Evolutionary conservation across 2,329 filamentous ascomycete species (phyloP).

Genomic region (Apiospora saccharicola): DNA sequence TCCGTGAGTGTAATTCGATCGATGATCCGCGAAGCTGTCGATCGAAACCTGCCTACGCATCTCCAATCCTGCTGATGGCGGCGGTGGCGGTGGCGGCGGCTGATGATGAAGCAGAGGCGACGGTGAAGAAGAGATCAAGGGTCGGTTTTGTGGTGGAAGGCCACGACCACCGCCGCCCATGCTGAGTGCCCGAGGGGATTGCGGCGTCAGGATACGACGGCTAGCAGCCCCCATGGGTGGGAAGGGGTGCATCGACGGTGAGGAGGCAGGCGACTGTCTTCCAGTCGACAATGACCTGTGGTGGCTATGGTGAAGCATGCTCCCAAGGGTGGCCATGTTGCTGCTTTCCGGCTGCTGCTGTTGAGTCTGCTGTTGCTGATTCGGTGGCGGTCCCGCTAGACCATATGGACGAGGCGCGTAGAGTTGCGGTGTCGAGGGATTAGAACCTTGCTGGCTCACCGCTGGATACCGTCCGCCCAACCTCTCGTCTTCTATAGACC

Average conservation of each 20-base stretch:
- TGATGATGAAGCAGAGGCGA: conserved; percentile 31
- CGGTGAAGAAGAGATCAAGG: conserved; percentile 39
- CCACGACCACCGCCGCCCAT: conserved; percentile 44
- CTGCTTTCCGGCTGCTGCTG: not conserved
- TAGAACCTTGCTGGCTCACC: conserved; percentile 35
- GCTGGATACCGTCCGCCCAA: conserved; percentile 30
- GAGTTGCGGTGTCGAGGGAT: conserved; percentile 35
- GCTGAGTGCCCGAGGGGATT: conserved; percentile 64
- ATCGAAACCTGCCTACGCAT: conserved; percentile 33
- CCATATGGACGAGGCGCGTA: conserved; percentile 13
- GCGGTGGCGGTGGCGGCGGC: conserved; percentile 34
- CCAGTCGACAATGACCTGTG: conserved; percentile 15
- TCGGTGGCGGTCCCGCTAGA: conserved; percentile 15
- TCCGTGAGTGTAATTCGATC: conserved; percentile 1
- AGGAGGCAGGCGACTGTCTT: conserved; percentile 38
- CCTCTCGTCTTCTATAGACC: conserved; percentile 29
- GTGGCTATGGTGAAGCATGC: conserved; percentile 21
- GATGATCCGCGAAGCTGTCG: not conserved
- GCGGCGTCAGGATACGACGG: conserved; percentile 64
- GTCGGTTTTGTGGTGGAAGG: conserved; percentile 36
- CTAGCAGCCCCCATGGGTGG: conserved; percentile 40
- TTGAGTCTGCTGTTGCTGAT: not conserved
- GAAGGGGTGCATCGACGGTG: conserved; percentile 37
- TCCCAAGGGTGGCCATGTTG: conserved; percentile 1
- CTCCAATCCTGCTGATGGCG: conserved; percentile 30